Conservation (phyloP, 2,329 filamentous ascomycete genomes). For the Pestalotiopsis fici region DNA sequence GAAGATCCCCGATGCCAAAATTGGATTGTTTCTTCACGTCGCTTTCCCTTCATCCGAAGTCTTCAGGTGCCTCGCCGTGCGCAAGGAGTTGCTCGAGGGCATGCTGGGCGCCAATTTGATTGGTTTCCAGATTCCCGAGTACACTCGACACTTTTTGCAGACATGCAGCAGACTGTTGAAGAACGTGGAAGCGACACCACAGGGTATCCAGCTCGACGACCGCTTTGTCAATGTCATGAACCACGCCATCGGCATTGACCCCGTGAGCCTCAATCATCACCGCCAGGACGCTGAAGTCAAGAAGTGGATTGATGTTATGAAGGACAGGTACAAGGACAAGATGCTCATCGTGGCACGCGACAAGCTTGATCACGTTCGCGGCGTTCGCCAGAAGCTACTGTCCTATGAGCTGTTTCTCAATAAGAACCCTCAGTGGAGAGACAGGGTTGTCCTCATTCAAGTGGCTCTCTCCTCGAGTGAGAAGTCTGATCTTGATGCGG, state of each 20-base stretch:
- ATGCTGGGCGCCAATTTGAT: constrained; percentile 92
- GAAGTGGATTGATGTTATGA: constrained; percentile 78
- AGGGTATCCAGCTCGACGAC: constrained; percentile 88
- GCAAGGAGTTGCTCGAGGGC: constrained; percentile 84
- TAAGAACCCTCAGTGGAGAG: constrained; percentile 86
- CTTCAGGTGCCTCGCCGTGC: constrained; percentile 86
- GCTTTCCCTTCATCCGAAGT: constrained; percentile 96
- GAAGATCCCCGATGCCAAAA: constrained; percentile 88
- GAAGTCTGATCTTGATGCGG: constrained; percentile 82
- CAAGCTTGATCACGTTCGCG: constrained; percentile 90
- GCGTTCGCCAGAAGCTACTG: constrained; percentile 89
- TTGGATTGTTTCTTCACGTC: constrained; percentile 93
- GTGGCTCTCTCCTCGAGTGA: constrained; percentile 90
- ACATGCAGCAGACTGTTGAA: constrained; percentile 89
- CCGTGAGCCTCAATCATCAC: constrained; percentile 70
- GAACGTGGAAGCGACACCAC: constrained; percentile 83
- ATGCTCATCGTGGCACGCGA: constrained; percentile 89
- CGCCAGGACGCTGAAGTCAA: constrained; percentile 73
- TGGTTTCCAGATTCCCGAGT: constrained; percentile 92
- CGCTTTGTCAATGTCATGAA: constrained; percentile 88
- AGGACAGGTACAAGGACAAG: constrained; percentile 84
- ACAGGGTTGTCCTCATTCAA: constrained; percentile 88
- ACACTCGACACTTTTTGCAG: constrained; percentile 90
- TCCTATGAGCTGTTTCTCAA: constrained; percentile 94
- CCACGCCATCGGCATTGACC: constrained; percentile 89